Percentiles rank a stretch among this genome's conserved stretches.
Conservation (phyloP, 2,329 filamentous ascomycete species). For the Aspergillus sp. region DNA sequence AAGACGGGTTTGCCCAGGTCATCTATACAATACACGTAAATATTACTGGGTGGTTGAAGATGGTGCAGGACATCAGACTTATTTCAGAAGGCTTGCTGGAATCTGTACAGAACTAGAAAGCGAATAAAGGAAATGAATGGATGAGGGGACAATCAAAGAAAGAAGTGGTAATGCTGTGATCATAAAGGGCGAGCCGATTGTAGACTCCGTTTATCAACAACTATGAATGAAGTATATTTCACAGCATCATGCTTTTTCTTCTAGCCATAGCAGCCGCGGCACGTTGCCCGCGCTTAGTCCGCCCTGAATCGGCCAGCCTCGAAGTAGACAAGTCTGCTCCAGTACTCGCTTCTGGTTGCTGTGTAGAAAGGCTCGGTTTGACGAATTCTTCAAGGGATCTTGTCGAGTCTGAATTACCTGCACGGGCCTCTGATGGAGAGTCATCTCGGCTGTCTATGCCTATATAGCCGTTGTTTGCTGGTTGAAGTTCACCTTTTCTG, state of each 20-base stretch:
- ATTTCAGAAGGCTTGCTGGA: no score
- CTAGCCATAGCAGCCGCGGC: constrained; percentile 33
- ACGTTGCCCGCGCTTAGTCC: constrained; percentile 33
- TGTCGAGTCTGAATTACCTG: not conserved
- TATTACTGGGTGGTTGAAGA: no score
- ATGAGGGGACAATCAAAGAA: not conserved
- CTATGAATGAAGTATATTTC: constrained; percentile 3
- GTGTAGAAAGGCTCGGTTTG: not conserved
- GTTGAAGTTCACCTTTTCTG: constrained; percentile 4
- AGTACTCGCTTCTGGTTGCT: constrained; percentile 14
- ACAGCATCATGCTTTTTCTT: constrained; percentile 46
- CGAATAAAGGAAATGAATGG: not conserved
- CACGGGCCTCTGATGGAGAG: not conserved
- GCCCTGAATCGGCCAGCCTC: constrained; percentile 16
- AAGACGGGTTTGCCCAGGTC: no score
- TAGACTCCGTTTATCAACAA: not conserved
- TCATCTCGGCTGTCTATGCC: not conserved
- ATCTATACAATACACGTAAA: no score
- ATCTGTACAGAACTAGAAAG: not conserved
- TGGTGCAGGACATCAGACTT: no score
- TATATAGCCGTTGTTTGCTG: not conserved
- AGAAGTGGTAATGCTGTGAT: not conserved
- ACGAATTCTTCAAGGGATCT: not conserved
- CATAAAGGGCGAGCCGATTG: not conserved
- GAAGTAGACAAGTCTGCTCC: constrained; percentile 7